Evolutionary conservation across 257 asterid genomes (phyloP).

Genomic region (Misopates orontium): DNA sequence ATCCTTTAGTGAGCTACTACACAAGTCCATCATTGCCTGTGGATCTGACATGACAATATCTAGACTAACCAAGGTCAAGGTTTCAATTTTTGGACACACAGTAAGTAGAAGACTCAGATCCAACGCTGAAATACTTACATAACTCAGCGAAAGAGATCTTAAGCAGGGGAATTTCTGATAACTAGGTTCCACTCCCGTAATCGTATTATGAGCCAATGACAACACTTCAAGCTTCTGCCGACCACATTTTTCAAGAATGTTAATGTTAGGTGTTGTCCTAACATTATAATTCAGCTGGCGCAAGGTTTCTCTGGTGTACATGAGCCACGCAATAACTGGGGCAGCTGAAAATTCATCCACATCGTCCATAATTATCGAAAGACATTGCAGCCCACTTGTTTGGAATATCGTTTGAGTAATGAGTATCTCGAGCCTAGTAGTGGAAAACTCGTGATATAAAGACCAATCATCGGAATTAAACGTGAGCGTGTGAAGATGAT

Average conservation of each 20-base stretch:
- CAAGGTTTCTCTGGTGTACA: slow-evolving; percentile 76
- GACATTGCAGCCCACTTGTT: slow-evolving; percentile 66
- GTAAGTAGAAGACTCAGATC: slow-evolving; percentile 78
- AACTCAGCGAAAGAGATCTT: slow-evolving; percentile 65
- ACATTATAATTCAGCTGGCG: slow-evolving; percentile 79
- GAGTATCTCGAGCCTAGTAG: slow-evolving; percentile 68
- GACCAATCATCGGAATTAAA: slow-evolving; percentile 87
- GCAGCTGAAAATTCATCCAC: slow-evolving; percentile 86
- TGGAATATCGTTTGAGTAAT: slow-evolving; percentile 80
- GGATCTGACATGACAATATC: slow-evolving; percentile 87
- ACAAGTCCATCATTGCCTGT: slow-evolving; percentile 70
- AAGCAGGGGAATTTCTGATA: slow-evolving; percentile 77
- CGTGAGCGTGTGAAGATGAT: slow-evolving; percentile 71
- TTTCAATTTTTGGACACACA: slow-evolving; percentile 68
- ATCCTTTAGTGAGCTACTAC: slow-evolving; percentile 70
- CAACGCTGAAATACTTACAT: slow-evolving; percentile 75
- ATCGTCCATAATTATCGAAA: slow-evolving; percentile 75
- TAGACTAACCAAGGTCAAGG: slow-evolving; percentile 60
- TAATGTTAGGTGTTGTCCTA: slow-evolving; percentile 72
- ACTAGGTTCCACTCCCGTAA: slow-evolving; percentile 79
- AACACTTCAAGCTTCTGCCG: slow-evolving; percentile 81
- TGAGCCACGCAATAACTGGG: slow-evolving; percentile 87
- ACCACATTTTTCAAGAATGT: slow-evolving; percentile 85
- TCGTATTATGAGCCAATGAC: slow-evolving; percentile 72
- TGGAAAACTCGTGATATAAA: slow-evolving; percentile 60